A percentile compares a stretch with the other conserved stretches of the same genome.
phyloP scores from a whole-genome alignment of 805 yeast species.

The Sugiyamaella floridensis region DNA sequence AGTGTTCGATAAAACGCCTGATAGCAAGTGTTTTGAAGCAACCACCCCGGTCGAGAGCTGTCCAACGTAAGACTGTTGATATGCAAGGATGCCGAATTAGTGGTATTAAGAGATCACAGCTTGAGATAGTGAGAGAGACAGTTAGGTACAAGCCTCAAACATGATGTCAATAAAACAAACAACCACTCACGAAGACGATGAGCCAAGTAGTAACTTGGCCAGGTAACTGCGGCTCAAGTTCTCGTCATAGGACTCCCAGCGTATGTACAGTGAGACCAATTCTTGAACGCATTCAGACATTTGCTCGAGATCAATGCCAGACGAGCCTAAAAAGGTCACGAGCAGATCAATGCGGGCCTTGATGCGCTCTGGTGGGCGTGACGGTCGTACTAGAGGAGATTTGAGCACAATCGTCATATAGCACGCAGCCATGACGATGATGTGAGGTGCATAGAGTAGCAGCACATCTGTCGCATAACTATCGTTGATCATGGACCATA shows the following conservation, averaged over 20 bases:
- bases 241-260: slow-evolving; percentile 81
- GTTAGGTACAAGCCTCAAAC: no score
- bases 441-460: slow-evolving; percentile 79
- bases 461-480: slow-evolving; percentile 83
- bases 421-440: slow-evolving; percentile 74
- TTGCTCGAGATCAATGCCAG: slow-evolving; percentile 70
- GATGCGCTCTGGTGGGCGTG: slow-evolving; percentile 30
- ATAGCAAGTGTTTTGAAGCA: no score
- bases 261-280: slow-evolving; percentile 68
- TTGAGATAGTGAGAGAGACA: no score
- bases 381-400: slow-evolving; percentile 28
- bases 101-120: no score
- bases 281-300: slow-evolving; percentile 82
- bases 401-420: slow-evolving; percentile 63
- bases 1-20: no score
- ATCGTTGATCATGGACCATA: slow-evolving; percentile 89
- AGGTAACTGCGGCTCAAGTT: slow-evolving; percentile 11
- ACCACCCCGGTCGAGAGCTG: no score
- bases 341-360: slow-evolving; percentile 47
- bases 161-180: no score
- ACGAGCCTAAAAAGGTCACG: slow-evolving; percentile 61
- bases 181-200: neutral
- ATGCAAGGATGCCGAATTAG: no score
- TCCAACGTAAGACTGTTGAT: no score
- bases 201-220: neutral